phyloP scores from a whole-genome alignment of 2,329 filamentous ascomycete genomes.

The Ceratocystis papillata region DNA sequence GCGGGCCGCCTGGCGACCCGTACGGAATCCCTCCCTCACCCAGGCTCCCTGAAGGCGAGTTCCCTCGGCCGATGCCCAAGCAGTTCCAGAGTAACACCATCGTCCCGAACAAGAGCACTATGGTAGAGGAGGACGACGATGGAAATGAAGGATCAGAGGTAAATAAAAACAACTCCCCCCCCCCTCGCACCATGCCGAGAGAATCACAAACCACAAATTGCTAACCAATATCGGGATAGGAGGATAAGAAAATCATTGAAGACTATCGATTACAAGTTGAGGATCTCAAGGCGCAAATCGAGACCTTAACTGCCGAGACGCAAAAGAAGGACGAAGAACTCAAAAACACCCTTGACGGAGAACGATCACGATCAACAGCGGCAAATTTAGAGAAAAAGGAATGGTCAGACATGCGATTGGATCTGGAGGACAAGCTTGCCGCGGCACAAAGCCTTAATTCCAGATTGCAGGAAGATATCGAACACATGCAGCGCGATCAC shows the following conservation, averaged over 20 bases:
- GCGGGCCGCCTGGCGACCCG: conserved; percentile 30
- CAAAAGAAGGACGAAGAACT: conserved; percentile 64
- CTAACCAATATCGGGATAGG: background rate
- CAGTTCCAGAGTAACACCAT: conserved; percentile 93
- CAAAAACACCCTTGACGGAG: conserved; percentile 46
- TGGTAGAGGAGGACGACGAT: conserved; percentile 91
- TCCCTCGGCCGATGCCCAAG: conserved; percentile 69
- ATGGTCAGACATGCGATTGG: conserved; percentile 53
- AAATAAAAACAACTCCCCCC: conserved; percentile 25
- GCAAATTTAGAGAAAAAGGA: conserved; percentile 56
- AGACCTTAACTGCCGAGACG: conserved; percentile 59
- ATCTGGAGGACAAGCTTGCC: conserved; percentile 61
- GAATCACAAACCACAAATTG: too few relatives aligned
- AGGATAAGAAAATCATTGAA: conserved; percentile 30
- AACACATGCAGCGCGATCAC: conserved; percentile 59
- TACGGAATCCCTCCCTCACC: conserved; percentile 51
- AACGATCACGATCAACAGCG: conserved; percentile 43
- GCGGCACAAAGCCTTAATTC: conserved; percentile 68
- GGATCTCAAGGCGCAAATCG: conserved; percentile 70
- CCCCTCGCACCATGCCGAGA: too few relatives aligned
- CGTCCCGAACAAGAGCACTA: conserved; percentile 92
- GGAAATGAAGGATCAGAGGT: conserved; percentile 36
- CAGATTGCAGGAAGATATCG: conserved; percentile 68
- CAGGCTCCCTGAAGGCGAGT: conserved; percentile 45
- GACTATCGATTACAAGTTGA: conserved; percentile 61